A percentile compares a stretch with the other conserved stretches of the same genome.
phyloP scores from a whole-genome alignment of 1,284 basidiomycete species.

The Pyrrhoderma noxium region DNA sequence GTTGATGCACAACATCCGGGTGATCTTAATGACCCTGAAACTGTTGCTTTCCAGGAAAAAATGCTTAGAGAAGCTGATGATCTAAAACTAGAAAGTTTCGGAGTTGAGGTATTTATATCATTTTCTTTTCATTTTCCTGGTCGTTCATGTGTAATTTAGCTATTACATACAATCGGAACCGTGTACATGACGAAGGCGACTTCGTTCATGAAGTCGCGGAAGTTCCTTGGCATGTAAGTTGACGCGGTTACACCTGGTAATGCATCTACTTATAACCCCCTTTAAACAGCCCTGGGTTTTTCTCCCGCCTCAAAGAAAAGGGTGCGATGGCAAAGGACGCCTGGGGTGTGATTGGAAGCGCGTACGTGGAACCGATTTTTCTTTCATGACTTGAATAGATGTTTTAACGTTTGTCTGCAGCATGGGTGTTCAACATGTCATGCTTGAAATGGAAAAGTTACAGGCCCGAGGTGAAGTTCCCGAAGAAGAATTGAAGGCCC shows the following conservation, averaged over 20 bases:
- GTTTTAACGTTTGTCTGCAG: conserved; percentile 33
- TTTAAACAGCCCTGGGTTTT: conserved; percentile 74
- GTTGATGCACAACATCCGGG: conserved; percentile 88
- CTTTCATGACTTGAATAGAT: not conserved
- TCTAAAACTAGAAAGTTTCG: conserved; percentile 96
- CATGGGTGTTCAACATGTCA: conserved; percentile 61
- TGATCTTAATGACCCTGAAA: conserved; percentile 80
- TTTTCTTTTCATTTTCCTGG: not conserved
- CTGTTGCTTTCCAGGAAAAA: conserved; percentile 64
- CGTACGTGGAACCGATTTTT: conserved; percentile 42
- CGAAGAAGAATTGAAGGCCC: conserved; percentile 76
- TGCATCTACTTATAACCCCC: not conserved
- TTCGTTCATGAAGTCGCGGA: conserved; percentile 86
- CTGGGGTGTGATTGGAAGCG: conserved; percentile 89
- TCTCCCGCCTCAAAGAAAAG: conserved; percentile 92
- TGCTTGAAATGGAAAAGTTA: conserved; percentile 77
- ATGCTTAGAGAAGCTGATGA: conserved; percentile 90
- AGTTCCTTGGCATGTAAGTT: conserved; percentile 82
- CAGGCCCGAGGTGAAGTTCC: conserved; percentile 82
- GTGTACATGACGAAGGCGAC: conserved; percentile 93
- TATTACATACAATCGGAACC: conserved; percentile 79
- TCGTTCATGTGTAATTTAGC: conserved; percentile 33
- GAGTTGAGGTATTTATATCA: conserved; percentile 69
- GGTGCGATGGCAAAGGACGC: conserved; percentile 89
- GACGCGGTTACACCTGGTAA: not conserved